Evolutionary conservation across 306 rosid genomes (phyloP).

Genomic region (Fragaria ananassa): DNA sequence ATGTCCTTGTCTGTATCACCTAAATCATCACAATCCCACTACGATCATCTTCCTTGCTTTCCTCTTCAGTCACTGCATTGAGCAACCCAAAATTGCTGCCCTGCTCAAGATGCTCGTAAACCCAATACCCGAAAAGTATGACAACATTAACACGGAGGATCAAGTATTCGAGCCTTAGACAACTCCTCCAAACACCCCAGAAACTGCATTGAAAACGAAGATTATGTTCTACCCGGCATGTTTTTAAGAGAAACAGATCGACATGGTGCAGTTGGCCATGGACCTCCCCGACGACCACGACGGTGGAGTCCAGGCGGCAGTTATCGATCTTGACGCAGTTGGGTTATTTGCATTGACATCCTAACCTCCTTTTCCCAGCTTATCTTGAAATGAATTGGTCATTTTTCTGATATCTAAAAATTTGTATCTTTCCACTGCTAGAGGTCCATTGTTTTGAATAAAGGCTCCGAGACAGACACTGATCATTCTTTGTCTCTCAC

Average conservation of each 20-base stretch:
- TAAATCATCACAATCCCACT: conserved; percentile 47
- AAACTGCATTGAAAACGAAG: conserved; percentile 17
- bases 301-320: too few species aligned
- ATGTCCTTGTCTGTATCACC: conserved; percentile 25
- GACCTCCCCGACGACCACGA: too few species aligned
- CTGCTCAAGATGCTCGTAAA: conserved; percentile 13
- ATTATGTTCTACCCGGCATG: conserved; percentile 26
- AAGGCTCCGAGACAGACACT: too few species aligned
- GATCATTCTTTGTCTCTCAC: too few species aligned
- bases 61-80: background rate
- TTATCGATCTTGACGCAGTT: too few species aligned
- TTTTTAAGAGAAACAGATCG: too few species aligned
- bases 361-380: conserved; percentile 51
- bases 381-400: conserved; percentile 37
- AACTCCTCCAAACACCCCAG: too few species aligned
- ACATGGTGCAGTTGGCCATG: too few species aligned
- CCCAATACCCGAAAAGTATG: conserved; percentile 39
- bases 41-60: conserved; percentile 35
- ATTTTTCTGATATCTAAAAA: conserved; percentile 16
- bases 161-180: too few species aligned
- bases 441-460: too few species aligned
- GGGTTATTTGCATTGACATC: conserved; percentile 16
- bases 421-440: too few species aligned
- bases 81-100: conserved; percentile 6
- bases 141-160: conserved; percentile 37